These are phyloP conservation scores for Exophiala mesophila DNA, from an alignment of 2,329 filamentous ascomycete genomes.

Conservation along the genomic window DNA sequence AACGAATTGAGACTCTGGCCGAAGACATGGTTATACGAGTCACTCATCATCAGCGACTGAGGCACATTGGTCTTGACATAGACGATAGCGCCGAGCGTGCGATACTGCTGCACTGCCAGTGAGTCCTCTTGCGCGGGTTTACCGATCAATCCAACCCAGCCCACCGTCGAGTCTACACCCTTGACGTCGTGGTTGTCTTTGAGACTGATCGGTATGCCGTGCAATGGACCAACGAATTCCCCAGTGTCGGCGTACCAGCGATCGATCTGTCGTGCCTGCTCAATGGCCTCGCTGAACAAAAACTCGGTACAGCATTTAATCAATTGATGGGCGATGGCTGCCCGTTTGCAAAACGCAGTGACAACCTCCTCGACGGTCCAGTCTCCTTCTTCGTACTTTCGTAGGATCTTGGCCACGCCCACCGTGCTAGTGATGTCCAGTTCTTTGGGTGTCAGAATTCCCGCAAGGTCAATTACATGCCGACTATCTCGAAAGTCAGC, in stretches of 20 bases:
- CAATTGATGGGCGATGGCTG: slow-evolving; percentile 37
- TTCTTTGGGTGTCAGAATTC: slow-evolving; percentile 5
- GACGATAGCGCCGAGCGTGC: slow-evolving; percentile 43
- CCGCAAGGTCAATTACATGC: slow-evolving; percentile 6
- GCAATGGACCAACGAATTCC: slow-evolving; percentile 56
- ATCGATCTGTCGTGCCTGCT: slow-evolving; percentile 38
- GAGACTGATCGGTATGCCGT: slow-evolving; percentile 55
- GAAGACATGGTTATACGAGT: slow-evolving; percentile 50
- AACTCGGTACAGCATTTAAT: slow-evolving; percentile 8
- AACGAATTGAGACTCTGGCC: slow-evolving; percentile 47
- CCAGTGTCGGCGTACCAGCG: slow-evolving; percentile 51
- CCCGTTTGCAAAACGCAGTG: slow-evolving; percentile 51
- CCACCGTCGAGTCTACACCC: slow-evolving; percentile 29
- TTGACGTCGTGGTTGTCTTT: slow-evolving; percentile 39
- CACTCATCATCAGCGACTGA: slow-evolving; percentile 44
- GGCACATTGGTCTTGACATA: slow-evolving; percentile 52
- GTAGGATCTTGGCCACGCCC: slow-evolving; percentile 32
- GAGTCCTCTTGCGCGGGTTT: slow-evolving; percentile 27
- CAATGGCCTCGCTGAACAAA: slow-evolving; percentile 7
- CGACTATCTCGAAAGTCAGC: slow-evolving; percentile 3
- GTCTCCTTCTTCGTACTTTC: slow-evolving; percentile 8
- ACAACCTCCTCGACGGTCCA: slow-evolving; percentile 38
- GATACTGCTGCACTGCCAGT: slow-evolving; percentile 27
- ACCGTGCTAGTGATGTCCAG: slow-evolving; percentile 29
- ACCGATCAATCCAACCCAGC: slow-evolving; percentile 39